Base-by-base conservation (phyloP, 139 green algal genomes). In the Coelastrella sp. region DNA sequence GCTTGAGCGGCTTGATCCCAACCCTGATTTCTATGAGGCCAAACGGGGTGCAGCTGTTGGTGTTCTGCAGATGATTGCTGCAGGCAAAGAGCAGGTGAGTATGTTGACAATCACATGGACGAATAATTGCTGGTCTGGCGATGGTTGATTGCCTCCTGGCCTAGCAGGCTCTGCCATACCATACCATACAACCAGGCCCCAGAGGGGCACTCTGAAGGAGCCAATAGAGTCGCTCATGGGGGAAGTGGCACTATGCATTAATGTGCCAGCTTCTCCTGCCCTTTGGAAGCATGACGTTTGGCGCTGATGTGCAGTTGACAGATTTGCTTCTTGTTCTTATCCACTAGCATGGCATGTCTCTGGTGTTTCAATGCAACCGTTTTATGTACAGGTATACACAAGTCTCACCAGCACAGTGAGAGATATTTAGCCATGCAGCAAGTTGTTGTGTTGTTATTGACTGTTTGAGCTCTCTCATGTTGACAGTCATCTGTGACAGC, bases 31-130 rank as follows among this genome's bases (percentile, higher is more conserved):
- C 91, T 96, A 94, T 90, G 95, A 97, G 76, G 96, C 94, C 75
- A 98, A 98, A 92, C 93, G 95, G 25, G 96, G 96, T 35, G 95
- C 96, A 5, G 95, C 91, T 83, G 89, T 95, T 22, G 96, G 96
- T 15, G 92, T 94, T 11, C 95, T 98, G 74, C 96, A 98, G 92
- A 89, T 95, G 81, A 86, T 94, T 19, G 84, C 92, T n/a, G 93
- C 93, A 35, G 91, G 88, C 66, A 92, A 94, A 87, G 91, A 93
- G 74, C 84, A 85, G 87, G 87, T 85, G 35, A 12, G 70, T 12
- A 9, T 57, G 0, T 11, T 78, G 17, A 25, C 20, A 49, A 12
- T 12, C 22, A 27, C 10, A 78, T 78, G 0, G 15, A 12, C 22
- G 22, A 12, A 4, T 4, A 49, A 17, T 35, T 25, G 15, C 72